Evolutionary conservation across 2,329 filamentous ascomycete species (phyloP), one percentile per base, ranked within the genome.

Genomic region (Cadophora gregata): DNA sequence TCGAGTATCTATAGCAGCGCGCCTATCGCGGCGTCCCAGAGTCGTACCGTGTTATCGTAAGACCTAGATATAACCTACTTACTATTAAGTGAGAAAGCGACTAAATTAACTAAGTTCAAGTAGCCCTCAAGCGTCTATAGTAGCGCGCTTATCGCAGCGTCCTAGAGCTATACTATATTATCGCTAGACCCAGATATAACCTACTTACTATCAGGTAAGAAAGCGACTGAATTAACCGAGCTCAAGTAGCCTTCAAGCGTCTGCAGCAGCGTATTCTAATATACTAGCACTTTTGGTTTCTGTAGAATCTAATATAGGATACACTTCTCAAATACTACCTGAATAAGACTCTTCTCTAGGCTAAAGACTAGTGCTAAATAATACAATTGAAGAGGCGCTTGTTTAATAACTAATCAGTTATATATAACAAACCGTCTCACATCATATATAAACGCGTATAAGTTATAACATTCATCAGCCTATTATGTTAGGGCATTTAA

Each of bases 101-200:
- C 59, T 4, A 42, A 61, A 4, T 1, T 61, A 5, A 61, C 59
- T 14, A 5, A 29, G 38, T 14, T 21, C 4, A 16, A 4, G 25
- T 51, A 45, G n/a, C 59, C 59, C 25, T 62, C 27, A 19, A 60
- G 58, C 21, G 42, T 47, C 45, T 63, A 48, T 27, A 55, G 60
- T n/a, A n/a, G n/a, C n/a, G n/a, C n/a, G n/a, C n/a, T n/a, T n/a
- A n/a, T n/a, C 29, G 16, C 50, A 61, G 16, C 21, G 31, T 4
- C 45, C 67, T 38, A 76, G 71, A 42, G 78, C 48, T 36, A 74
- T 68, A 62, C 75, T 78, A 3, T 64, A n/a, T n/a, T n/a, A n/a
- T n/a, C n/a, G n/a, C n/a, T n/a, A n/a, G n/a, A n/a, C n/a, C n/a
- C n/a, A n/a, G n/a, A n/a, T n/a, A n/a, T n/a, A n/a, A n/a, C n/a